Evolutionary conservation across 768 basidiomycete genomes (phyloP).

Genomic region (Boletellus ananiceps): DNA sequence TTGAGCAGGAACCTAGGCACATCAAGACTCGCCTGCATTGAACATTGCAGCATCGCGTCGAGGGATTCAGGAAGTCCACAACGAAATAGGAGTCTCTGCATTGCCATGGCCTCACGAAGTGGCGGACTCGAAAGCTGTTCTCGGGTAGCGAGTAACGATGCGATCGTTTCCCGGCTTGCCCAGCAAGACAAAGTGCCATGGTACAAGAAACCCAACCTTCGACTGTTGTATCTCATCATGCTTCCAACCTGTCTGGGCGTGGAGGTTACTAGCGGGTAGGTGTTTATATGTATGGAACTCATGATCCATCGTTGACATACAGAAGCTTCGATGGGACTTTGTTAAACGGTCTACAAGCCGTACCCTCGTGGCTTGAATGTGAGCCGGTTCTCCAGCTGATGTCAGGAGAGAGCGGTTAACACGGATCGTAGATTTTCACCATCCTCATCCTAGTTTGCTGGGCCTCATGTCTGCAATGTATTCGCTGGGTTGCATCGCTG

Average conservation of each 20-base stretch:
- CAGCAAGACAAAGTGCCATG: slow-evolving; percentile 51
- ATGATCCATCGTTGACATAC: not conserved
- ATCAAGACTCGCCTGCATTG: too few relatives aligned
- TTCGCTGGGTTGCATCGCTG: slow-evolving; percentile 53
- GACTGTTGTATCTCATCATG: slow-evolving; percentile 50
- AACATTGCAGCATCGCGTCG: too few relatives aligned
- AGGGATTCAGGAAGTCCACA: too few relatives aligned
- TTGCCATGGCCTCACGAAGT: not conserved
- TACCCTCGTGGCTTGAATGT: slow-evolving; percentile 53
- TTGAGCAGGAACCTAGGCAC: too few relatives aligned
- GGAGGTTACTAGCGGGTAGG: slow-evolving; percentile 19
- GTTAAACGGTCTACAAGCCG: slow-evolving; percentile 59
- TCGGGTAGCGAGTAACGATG: slow-evolving; percentile 2
- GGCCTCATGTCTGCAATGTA: slow-evolving; percentile 59
- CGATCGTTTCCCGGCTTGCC: slow-evolving; percentile 17
- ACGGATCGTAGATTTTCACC: slow-evolving; percentile 41
- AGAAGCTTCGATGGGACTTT: slow-evolving; percentile 40
- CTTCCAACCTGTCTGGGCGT: slow-evolving; percentile 37
- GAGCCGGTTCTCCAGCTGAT: slow-evolving; percentile 10
- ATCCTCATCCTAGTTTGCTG: slow-evolving; percentile 48
- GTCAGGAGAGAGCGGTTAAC: not conserved
- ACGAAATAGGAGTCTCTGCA: too few relatives aligned
- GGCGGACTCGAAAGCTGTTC: not conserved
- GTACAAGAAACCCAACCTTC: slow-evolving; percentile 58
- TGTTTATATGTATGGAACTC: not conserved